Base-by-base conservation (phyloP, 164 flowering plant genomes). In the Pachysandra terminalis region DNA sequence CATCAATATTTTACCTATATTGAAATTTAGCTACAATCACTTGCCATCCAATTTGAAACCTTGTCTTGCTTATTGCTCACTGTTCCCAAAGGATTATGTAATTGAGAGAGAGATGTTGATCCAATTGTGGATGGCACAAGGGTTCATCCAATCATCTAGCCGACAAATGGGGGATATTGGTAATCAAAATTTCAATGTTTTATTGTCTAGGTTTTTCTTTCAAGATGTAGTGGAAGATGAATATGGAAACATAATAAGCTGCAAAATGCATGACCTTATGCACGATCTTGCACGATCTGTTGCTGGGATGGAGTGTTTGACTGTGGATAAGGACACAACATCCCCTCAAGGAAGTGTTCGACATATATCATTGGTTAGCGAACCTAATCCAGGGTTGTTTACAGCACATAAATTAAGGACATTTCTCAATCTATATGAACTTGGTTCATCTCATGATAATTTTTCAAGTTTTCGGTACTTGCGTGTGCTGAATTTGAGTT, bases 201-300 rank as follows among this genome's bases (percentile, higher is more conserved):
- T 71, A 21, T 7, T 70, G 6, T 26, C 28, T 21, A 51, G 66
- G 55, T 71, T 66, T 10, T 66, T 75, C 45, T 67, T 67, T 64
- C 69, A 66, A 63, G 71, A 56, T 0, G 28, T 22, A 12, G 8
- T n/a, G 7, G 17, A 14, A 35, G 25, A 61, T 15, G 28, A 6
- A 0, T 1, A 23, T 41, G 67, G 25, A 4, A 25, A 65, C 9
- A 35, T 65, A 37, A 17, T 9, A 14, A 13, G 0, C 0, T 69
- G 52, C n/a, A 61, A 21, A 19, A 70, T 74, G 71, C 77, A 74
- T n/a, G 71, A 74, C 55, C 53, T 66, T 0, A 2, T 74, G 17
- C 73, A 74, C 21, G 67, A 74, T 56, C 67, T 74, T 0, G 70
- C 73, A n/a, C n/a, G n/a, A n/a, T 28, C 37, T n/a, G 2, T 68